A percentile compares a stretch with the other conserved stretches of the same genome.
phyloP scores from a whole-genome alignment of 345 rosid species.

The Eutrema japonicum region DNA sequence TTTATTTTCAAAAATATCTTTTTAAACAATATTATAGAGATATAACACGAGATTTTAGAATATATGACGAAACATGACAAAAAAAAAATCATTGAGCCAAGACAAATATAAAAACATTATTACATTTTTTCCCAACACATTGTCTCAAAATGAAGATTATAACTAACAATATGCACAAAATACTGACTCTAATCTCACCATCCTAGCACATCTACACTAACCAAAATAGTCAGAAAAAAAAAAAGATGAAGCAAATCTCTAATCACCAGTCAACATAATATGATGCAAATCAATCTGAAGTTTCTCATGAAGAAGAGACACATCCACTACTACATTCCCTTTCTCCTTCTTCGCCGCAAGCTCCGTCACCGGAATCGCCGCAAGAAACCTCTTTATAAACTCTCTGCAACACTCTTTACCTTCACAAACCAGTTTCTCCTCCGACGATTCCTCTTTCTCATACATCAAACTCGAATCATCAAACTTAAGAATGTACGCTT shows the following conservation, averaged over 20 bases:
- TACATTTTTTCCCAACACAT: neutral
- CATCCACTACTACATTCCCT: conserved; percentile 42
- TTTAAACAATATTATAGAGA: too few relatives aligned
- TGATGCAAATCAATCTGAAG: conserved; percentile 73
- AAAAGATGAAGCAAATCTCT: neutral
- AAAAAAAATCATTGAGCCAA: too few relatives aligned
- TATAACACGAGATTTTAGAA: too few relatives aligned
- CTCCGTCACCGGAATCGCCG: conserved; percentile 57
- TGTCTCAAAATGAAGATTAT: neutral
- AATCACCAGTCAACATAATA: conserved; percentile 25
- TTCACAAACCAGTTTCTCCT: conserved; percentile 46
- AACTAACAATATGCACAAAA: conserved; percentile 28
- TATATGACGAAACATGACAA: too few relatives aligned
- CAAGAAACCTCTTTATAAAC: conserved; percentile 68
- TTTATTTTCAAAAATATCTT: too few relatives aligned
- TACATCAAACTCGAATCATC: conserved; percentile 54
- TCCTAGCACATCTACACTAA: conserved; percentile 14
- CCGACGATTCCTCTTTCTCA: conserved; percentile 37
- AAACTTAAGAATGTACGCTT: conserved; percentile 62
- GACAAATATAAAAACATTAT: conserved; percentile 3
- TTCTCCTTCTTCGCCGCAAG: conserved; percentile 58
- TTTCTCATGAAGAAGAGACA: conserved; percentile 50
- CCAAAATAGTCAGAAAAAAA: conserved; percentile 10
- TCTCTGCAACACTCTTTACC: conserved; percentile 69
- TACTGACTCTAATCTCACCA: conserved; percentile 13